Base-by-base conservation (phyloP, 1,139 yeast genomes). In the Blastobotrys indianensis region DNA sequence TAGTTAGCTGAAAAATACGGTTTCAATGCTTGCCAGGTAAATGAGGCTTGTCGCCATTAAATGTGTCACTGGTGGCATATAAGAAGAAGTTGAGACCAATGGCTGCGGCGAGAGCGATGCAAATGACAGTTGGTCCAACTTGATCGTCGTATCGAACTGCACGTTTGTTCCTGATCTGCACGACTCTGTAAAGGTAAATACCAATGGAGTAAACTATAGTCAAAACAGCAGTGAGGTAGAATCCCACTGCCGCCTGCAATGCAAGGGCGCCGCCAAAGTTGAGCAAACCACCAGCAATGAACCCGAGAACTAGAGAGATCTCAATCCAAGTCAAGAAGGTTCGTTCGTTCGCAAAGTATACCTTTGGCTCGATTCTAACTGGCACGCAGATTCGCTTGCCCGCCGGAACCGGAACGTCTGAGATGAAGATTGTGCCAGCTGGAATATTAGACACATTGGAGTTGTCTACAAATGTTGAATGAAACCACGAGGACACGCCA, bases 351-450 rank as follows among this genome's bases (percentile, higher is more conserved):
- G 98, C 98, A 64, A 92, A 92, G 71, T 92, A 94, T 20, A 92
- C 98, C 68, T 92, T 92, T 54, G 99, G 99, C 66, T 92, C 99
- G 23, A 92, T 95, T 57, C 99, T 79, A 25, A 97, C 95, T 39
- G 99, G 99, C 42, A 94, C 79, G 12, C 96, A 94, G 55, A 92
- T 87, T 68, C 94, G 80, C 69, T 94, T 94, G 48, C 88, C 88
- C 42, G 83, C 79, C 29, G 98, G 98, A 2, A 63, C 62, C 41
- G 54, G 51, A 45, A 66, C 51, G 45, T 64, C 58, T 17, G 59
- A 57, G 61, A 85, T 90, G 62, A 81, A 90, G 44, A 80, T 79
- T 0, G 95, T 87, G 47, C 95, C 95, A 37, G 75, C 76, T 48
- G 94, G 88, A 37, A 87, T 85, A 45, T 85, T 84, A 51, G 82